phyloP scores from a whole-genome alignment of 2,329 filamentous ascomycete genomes.

The Erysiphe neolycopersici region DNA sequence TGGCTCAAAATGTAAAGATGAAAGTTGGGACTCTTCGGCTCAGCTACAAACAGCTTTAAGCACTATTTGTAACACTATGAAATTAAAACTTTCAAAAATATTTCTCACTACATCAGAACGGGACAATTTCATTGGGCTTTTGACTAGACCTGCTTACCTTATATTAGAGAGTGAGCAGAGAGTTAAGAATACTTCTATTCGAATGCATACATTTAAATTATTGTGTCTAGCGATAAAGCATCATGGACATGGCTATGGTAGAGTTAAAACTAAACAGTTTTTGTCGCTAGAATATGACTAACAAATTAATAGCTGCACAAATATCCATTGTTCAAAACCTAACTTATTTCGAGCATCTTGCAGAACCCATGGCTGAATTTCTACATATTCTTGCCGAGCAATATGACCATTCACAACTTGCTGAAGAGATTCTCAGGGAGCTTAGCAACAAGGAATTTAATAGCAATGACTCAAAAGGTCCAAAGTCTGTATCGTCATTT shows the following conservation, averaged over 20 bases:
- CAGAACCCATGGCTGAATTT: constrained; percentile 97
- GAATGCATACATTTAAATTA: constrained; percentile 95
- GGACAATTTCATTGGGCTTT: constrained; percentile 77
- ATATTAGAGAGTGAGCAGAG: constrained; percentile 83
- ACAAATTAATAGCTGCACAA: constrained; percentile 45
- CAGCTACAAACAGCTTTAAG: constrained; percentile 78
- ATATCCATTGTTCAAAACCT: constrained; percentile 94
- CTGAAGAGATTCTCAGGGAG: constrained; percentile 80
- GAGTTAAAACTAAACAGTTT: constrained; percentile 8
- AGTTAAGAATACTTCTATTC: constrained; percentile 64
- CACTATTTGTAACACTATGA: constrained; percentile 86
- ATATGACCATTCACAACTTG: constrained; percentile 89
- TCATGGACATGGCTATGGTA: constrained; percentile 88
- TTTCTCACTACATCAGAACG: constrained; percentile 91
- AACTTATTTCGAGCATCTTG: constrained; percentile 96
- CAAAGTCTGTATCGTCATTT: constrained; percentile 88
- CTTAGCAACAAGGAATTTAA: constrained; percentile 97
- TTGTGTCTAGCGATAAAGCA: constrained; percentile 92
- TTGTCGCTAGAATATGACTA: constrained; percentile 5
- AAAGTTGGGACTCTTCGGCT: constrained; percentile 62
- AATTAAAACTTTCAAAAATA: constrained; percentile 71
- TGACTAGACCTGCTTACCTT: constrained; percentile 82
- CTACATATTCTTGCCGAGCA: constrained; percentile 86
- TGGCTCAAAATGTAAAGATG: constrained; percentile 35
- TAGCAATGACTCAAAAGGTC: constrained; percentile 79